These are phyloP conservation scores for Baorangia bicolor DNA, from an alignment of 768 basidiomycete genomes.

Conservation along the genomic window DNA sequence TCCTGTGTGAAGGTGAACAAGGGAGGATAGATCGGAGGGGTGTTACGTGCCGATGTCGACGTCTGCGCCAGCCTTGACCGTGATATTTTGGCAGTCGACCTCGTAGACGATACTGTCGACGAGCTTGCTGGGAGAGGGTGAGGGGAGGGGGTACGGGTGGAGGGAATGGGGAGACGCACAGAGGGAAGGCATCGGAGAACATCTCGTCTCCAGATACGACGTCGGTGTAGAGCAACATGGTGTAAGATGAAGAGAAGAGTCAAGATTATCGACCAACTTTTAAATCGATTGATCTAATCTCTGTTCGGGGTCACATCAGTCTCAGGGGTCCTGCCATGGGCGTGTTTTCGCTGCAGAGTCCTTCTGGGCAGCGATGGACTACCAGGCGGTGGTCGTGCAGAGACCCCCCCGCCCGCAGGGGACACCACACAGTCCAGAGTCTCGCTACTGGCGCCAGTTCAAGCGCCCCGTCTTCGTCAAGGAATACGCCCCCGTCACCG, in stretches of 20 bases:
- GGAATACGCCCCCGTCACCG: conserved; percentile 95
- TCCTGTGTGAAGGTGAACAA: conserved; percentile 45
- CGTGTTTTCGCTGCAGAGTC: not conserved
- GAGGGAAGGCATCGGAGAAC: conserved; percentile 89
- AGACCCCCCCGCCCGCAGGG: conserved; percentile 56
- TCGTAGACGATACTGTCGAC: conserved; percentile 82
- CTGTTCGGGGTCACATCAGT: conserved; percentile 3
- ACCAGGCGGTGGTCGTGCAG: conserved; percentile 69
- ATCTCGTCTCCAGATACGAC: conserved; percentile 83
- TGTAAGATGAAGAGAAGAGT: conserved; percentile 12
- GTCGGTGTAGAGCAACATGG: conserved; percentile 77
- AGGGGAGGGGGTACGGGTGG: conserved; percentile 4
- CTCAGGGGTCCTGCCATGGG: conserved; percentile 6
- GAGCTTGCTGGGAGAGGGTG: conserved; percentile 53
- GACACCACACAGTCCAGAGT: conserved; percentile 68
- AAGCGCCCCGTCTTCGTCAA: conserved; percentile 93
- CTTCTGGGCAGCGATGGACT: conserved; percentile 58
- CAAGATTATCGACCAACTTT: not conserved
- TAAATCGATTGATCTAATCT: conserved; percentile 20
- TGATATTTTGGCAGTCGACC: conserved; percentile 76
- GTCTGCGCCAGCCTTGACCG: conserved; percentile 70
- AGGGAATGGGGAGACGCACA: conserved; percentile 48
- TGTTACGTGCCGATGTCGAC: conserved; percentile 77
- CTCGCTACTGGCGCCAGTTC: conserved; percentile 84
- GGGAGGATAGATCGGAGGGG: not conserved